Percentiles rank a stretch among this genome's conserved stretches.
These are phyloP conservation scores for Ophiocordyceps camponoti-rufipedis DNA, from an alignment of 2,329 filamentous ascomycete species.

Conservation along the genomic window DNA sequence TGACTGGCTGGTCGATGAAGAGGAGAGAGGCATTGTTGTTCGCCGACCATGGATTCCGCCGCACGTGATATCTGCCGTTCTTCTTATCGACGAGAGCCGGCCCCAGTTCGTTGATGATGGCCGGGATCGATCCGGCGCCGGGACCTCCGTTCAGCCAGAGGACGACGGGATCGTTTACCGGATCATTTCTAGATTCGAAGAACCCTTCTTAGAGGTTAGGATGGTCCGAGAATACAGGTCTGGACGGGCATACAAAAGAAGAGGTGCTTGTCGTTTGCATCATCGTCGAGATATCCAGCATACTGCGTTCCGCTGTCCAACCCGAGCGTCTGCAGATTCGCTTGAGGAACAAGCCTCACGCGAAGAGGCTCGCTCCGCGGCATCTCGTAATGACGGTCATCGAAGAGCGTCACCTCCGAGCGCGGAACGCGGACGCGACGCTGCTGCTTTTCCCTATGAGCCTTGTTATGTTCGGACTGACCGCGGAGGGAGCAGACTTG, in stretches of 20 bases:
- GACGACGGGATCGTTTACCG: not conserved
- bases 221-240: too few species aligned
- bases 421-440: not conserved
- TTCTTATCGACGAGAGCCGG: not conserved
- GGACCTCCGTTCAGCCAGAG: not conserved
- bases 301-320: not conserved
- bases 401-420: too few species aligned
- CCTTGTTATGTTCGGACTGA: not conserved
- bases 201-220: not conserved
- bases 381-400: not conserved
- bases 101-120: not conserved
- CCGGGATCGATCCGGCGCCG: not conserved
- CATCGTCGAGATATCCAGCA: not conserved
- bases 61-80: not conserved
- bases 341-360: not conserved
- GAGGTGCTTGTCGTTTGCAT: not conserved
- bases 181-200: not conserved
- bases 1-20: not conserved
- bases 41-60: not conserved
- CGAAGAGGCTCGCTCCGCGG: not conserved
- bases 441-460: not conserved
- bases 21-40: not conserved
- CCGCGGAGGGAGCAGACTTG: not conserved
- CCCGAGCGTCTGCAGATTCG: not conserved
- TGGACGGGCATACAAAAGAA: not conserved